phyloP scores from a whole-genome alignment of 129 eudicot genomes.

The Escallonia herrerae region DNA sequence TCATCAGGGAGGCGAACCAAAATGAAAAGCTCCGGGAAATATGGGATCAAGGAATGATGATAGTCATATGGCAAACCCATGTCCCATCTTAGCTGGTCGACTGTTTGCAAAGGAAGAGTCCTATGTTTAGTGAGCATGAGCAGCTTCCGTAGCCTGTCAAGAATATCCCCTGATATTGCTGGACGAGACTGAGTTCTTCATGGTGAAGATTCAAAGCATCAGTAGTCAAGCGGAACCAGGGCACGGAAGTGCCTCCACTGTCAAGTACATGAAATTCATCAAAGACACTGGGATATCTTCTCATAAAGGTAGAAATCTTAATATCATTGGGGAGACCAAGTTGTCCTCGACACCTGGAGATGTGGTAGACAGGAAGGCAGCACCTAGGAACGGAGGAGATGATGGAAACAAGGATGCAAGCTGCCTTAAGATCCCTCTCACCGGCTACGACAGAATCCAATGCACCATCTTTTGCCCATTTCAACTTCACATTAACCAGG shows the following conservation, averaged over 20 bases:
- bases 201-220: constrained; percentile 34
- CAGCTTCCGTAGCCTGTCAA: constrained; percentile 63
- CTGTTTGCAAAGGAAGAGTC: constrained; percentile 62
- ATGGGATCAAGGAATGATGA: constrained; percentile 34
- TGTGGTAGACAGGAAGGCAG: constrained; percentile 51
- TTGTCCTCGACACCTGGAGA: constrained; percentile 47
- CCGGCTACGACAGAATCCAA: constrained; percentile 65
- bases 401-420: constrained; percentile 51
- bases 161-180: constrained; percentile 41
- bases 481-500: constrained; percentile 68
- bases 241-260: constrained; percentile 70
- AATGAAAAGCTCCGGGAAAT: constrained; percentile 38
- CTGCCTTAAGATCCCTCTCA: constrained; percentile 51
- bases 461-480: constrained; percentile 66
- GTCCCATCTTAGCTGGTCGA: constrained; percentile 92
- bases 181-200: constrained; percentile 33
- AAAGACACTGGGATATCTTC: constrained; percentile 69
- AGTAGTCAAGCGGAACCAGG: constrained; percentile 50
- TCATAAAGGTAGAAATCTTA: constrained; percentile 64
- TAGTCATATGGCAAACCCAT: constrained; percentile 78
- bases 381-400: constrained; percentile 34
- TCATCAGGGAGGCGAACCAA: constrained; percentile 49
- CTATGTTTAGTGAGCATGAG: constrained; percentile 62
- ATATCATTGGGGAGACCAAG: constrained; percentile 56
- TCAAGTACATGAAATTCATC: constrained; percentile 59